Evolutionary conservation across 768 basidiomycete genomes (phyloP), one percentile per base, ranked within the genome.

Genomic region (Tricholoma saponaceum): DNA sequence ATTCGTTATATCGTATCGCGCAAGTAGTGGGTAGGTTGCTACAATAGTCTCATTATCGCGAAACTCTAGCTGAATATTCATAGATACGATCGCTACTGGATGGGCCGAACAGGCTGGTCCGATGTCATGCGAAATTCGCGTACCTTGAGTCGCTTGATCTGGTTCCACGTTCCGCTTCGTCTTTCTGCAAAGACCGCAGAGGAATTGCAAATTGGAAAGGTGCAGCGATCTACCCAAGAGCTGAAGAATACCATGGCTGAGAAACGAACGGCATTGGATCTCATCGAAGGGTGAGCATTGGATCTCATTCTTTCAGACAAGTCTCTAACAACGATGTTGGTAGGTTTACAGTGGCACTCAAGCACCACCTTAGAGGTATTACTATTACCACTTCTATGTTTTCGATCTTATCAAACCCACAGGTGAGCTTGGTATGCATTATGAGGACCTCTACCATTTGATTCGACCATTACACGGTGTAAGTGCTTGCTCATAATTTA

Each of bases 1-100:
- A 73, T 84, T 86, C 58, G 84, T 88, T 14, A 84, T 88, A 26
- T 83, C 84, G 0, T 86, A 85, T 69, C 78, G 86, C 18, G 83
- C 84, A 1, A 77, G 72, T 54, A 84, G 81, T 57, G 85, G 84
- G 80, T 83, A 57, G 49, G 79, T 68, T 22, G 37, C 41, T 18
- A 12, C 47, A 4, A n/a, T n/a, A 16, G 3, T 33, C 43, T 16
- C 23, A 35, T 44, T 22, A 1, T 56, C 33, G 51, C 23, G 46
- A 13, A 25, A 14, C 25, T 51, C 16, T 41, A 39, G n/a, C 16
- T 30, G 13, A 8, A 37, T 33, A 46, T 50, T 57, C 55, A 4
- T 54, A 83, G 82, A 4, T 86, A 85, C 61, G 83, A 85, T 59
- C 76, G 83, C n/a, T 86, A 85, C 61, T 85, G 81, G 79, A 75